Conservation (phyloP, 148 eudicot species). For the Cornus florida region DNA sequence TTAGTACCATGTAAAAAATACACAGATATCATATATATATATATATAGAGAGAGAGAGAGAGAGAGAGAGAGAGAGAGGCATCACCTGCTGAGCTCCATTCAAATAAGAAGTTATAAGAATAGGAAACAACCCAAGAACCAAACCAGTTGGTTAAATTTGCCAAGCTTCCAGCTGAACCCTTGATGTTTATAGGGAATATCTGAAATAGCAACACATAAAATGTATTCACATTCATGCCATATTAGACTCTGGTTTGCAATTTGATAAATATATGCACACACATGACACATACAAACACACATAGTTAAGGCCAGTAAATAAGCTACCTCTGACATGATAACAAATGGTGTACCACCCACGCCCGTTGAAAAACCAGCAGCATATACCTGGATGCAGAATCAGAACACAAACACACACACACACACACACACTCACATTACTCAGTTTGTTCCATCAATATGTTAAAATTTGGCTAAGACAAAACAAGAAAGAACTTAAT, state of each 20-base stretch:
- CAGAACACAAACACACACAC: background rate
- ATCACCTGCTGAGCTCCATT: constrained; percentile 2
- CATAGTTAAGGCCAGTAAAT: background rate
- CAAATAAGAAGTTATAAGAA: background rate
- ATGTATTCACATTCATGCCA: background rate
- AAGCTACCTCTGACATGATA: background rate
- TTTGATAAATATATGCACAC: no score
- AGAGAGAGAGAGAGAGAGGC: background rate
- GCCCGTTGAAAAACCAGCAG: background rate
- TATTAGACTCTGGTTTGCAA: background rate
- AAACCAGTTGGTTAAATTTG: background rate
- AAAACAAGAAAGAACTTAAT: no score
- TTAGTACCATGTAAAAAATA: background rate
- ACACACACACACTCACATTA: background rate
- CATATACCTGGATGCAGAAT: background rate
- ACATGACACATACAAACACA: no score
- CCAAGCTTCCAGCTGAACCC: constrained; percentile 34
- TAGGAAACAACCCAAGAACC: background rate
- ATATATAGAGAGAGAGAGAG: background rate
- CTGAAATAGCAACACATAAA: constrained; percentile 11
- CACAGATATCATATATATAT: no score
- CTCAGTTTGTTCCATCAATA: background rate
- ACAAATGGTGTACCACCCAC: background rate
- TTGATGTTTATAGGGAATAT: constrained; percentile 32
- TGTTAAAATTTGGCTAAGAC: background rate